These are phyloP conservation scores for Aquilaria malaccensis DNA, from an alignment of 345 rosid genomes.

Conservation along the genomic window DNA sequence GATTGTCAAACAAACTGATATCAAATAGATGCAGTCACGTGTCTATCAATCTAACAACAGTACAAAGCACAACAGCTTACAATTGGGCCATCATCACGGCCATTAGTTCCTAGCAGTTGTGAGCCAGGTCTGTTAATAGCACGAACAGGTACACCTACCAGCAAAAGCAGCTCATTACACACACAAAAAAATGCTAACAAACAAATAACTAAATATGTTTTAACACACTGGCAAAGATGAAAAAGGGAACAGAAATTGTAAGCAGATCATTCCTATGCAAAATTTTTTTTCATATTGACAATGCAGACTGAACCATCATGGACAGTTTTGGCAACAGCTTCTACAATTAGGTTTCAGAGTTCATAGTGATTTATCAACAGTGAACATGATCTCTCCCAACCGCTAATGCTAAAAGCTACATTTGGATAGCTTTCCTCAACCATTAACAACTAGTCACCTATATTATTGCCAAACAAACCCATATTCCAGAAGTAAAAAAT, in stretches of 20 bases:
- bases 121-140: conserved; percentile 87
- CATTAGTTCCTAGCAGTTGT: conserved; percentile 83
- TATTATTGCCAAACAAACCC: not conserved
- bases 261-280: not conserved
- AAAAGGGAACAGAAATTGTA: not conserved
- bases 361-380: too few relatives aligned
- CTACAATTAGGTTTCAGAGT: too few relatives aligned
- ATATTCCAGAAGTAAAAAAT: not conserved
- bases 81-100: conserved; percentile 97
- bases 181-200: conserved; percentile 2
- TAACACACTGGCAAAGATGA: conserved; percentile 1
- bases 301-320: too few relatives aligned
- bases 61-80: conserved; percentile 36
- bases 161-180: not conserved
- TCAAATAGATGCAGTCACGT: not conserved
- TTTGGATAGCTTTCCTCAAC: too few relatives aligned
- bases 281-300: not conserved
- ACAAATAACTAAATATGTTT: not conserved
- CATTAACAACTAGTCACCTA: not conserved
- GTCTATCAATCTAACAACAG: conserved; percentile 1
- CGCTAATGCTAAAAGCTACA: too few relatives aligned
- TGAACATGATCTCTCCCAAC: too few relatives aligned
- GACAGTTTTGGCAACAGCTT: too few relatives aligned
- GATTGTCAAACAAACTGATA: conserved; percentile 4
- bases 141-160: conserved; percentile 59